Conservation (phyloP, 768 basidiomycete species). For the Amanita pseudoporphyria region DNA sequence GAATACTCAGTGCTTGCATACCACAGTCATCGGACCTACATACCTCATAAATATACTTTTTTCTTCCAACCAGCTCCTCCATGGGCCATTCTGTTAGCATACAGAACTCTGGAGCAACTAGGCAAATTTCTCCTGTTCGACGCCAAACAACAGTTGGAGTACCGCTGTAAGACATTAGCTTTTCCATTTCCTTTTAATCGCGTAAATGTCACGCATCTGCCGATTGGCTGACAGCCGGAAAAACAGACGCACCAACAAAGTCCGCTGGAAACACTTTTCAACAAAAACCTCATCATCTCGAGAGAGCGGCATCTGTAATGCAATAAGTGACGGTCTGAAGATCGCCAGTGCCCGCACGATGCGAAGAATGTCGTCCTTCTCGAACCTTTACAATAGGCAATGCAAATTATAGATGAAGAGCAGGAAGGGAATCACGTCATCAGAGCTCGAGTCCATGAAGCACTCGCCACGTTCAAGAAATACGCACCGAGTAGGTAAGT, state of each 20-base stretch:
- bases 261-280: slow-evolving; percentile 92
- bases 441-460: slow-evolving; percentile 34
- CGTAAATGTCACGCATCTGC: slow-evolving; percentile 11
- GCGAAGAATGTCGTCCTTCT: slow-evolving; percentile 91
- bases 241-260: slow-evolving; percentile 54
- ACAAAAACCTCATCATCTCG: slow-evolving; percentile 96
- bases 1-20: slow-evolving; percentile 7
- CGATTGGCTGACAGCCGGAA: slow-evolving; percentile 6
- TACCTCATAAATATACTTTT: slow-evolving; percentile 64
- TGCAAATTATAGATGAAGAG: not conserved
- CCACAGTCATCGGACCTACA: slow-evolving; percentile 9
- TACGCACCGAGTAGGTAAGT: slow-evolving; percentile 73
- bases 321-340: slow-evolving; percentile 94
- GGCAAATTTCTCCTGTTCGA: slow-evolving; percentile 94
- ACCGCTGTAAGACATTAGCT: slow-evolving; percentile 93
- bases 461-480: slow-evolving; percentile 28
- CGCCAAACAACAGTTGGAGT: slow-evolving; percentile 98
- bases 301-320: slow-evolving; percentile 94
- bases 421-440: slow-evolving; percentile 17
- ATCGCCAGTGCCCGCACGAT: slow-evolving; percentile 92
- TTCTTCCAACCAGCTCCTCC: slow-evolving; percentile 62
- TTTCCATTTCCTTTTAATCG: slow-evolving; percentile 75
- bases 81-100: slow-evolving; percentile 87
- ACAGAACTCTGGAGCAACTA: slow-evolving; percentile 94
- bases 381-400: slow-evolving; percentile 52